Percentiles rank a stretch among this genome's conserved stretches.
Conservation (phyloP, 1,284 basidiomycete genomes). For the Rugiboletus extremiorientalis region DNA sequence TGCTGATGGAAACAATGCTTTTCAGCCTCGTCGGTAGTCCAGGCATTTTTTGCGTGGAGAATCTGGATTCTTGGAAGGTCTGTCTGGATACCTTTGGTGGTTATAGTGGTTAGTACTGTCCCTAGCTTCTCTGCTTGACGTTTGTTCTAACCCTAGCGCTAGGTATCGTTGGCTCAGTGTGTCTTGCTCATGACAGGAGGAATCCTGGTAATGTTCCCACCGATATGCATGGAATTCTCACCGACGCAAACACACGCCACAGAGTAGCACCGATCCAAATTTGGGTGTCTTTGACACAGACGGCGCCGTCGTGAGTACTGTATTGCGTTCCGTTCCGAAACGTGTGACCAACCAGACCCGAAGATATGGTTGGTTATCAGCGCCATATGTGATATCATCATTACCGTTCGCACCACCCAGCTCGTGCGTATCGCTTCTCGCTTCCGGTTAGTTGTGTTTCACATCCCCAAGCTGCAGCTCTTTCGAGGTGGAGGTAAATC, state of each 20-base stretch:
- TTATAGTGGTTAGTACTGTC: neutral
- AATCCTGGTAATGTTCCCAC: neutral
- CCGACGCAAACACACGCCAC: neutral
- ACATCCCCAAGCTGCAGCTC: neutral
- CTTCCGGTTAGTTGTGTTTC: neutral
- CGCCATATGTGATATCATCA: neutral
- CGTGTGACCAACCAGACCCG: neutral
- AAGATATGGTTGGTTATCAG: conserved; percentile 3
- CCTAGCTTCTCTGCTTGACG: neutral
- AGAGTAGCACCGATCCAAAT: neutral
- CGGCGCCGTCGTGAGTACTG: neutral
- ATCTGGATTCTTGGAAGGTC: conserved; percentile 5
- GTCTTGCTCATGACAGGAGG: neutral
- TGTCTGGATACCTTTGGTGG: neutral
- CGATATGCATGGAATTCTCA: neutral
- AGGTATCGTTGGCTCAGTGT: neutral
- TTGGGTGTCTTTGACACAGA: conserved; percentile 3
- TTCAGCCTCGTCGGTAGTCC: neutral
- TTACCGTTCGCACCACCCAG: neutral
- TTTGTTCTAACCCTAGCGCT: neutral
- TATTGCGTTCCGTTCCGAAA: neutral
- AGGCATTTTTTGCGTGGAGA: conserved; percentile 3
- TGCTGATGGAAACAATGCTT: neutral
- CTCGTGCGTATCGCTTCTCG: neutral
- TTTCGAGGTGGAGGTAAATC: neutral